phyloP scores from a whole-genome alignment of 805 yeast species.

The Pichia nanzhaoensis region DNA sequence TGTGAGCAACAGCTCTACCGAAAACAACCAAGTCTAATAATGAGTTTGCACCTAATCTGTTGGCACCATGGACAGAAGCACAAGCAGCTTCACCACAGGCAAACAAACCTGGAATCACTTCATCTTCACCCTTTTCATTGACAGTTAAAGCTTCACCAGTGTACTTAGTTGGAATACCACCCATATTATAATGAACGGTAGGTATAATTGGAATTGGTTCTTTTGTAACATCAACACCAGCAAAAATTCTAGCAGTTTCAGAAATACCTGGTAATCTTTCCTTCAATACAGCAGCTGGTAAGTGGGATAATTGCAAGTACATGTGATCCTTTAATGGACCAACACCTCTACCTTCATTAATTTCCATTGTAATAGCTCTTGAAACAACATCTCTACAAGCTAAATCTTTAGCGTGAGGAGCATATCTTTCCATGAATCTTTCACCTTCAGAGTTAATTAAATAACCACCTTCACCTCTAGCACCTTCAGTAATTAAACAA shows the following conservation, averaged over 20 bases:
- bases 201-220: conserved; percentile 98
- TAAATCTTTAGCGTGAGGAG: conserved; percentile 96
- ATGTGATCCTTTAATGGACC: conserved; percentile 96
- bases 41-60: conserved; percentile 98
- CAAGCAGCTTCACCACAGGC: conserved; percentile 99
- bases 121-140: conserved; percentile 84
- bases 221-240: conserved; percentile 98
- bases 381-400: conserved; percentile 98
- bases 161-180: conserved; percentile 98
- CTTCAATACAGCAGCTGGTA: conserved; percentile 84
- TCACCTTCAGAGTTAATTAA: conserved; percentile 95
- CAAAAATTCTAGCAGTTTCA: conserved; percentile 95
- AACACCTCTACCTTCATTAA: conserved; percentile 98
- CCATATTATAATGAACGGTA: conserved; percentile 99
- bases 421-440: conserved; percentile 98
- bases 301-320: conserved; percentile 86
- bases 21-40: conserved; percentile 92
- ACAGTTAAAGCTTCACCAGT: conserved; percentile 88
- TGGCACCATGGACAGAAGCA: conserved; percentile 99
- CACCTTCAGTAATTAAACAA: conserved; percentile 98
- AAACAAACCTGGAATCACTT: conserved; percentile 82
- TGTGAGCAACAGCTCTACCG: conserved; percentile 97
- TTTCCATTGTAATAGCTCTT: conserved; percentile 97
- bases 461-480: conserved; percentile 99
- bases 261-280: conserved; percentile 99